A percentile compares a stretch with the other conserved stretches of the same genome.
Evolutionary conservation across 352 stramenopile genomes (phyloP).

Genomic region (Globisporangium spiculum): DNA sequence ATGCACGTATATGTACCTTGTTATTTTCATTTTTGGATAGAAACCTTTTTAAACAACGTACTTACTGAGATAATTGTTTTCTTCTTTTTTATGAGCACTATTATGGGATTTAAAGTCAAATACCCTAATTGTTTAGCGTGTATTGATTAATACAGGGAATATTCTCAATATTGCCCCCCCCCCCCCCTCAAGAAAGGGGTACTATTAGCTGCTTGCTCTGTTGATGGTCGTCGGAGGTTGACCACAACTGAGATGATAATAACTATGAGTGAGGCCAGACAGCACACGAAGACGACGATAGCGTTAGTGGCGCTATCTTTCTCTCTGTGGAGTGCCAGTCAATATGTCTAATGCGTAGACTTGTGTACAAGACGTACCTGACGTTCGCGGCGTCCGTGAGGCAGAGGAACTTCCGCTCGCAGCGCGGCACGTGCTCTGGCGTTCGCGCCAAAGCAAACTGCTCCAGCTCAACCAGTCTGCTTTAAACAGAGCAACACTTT

Average conservation of each 20-base stretch:
- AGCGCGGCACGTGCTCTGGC: neutral
- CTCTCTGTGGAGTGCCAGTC: neutral
- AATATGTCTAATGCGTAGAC: neutral
- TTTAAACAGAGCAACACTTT: neutral
- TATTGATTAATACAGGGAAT: neutral
- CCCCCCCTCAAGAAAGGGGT: neutral
- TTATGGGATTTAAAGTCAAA: neutral
- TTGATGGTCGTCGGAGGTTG: conserved; percentile 12
- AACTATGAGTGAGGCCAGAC: conserved; percentile 22
- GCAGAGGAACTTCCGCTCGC: conserved; percentile 38
- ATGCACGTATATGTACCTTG: neutral
- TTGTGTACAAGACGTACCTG: conserved; percentile 28
- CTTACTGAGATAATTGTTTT: too few relatives aligned
- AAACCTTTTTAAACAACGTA: neutral
- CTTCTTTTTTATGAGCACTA: neutral
- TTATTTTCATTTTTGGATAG: neutral
- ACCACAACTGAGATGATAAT: conserved; percentile 32
- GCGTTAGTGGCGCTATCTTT: neutral
- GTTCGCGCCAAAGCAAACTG: conserved; percentile 24
- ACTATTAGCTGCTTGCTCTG: neutral
- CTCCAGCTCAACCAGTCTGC: conserved; percentile 38
- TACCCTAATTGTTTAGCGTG: neutral
- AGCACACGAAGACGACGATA: neutral
- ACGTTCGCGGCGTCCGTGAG: conserved; percentile 47
- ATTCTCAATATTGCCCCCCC: neutral